These are phyloP conservation scores for Xylaria bambusicola DNA, from an alignment of 495 filamentous ascomycete species.

Conservation along the genomic window DNA sequence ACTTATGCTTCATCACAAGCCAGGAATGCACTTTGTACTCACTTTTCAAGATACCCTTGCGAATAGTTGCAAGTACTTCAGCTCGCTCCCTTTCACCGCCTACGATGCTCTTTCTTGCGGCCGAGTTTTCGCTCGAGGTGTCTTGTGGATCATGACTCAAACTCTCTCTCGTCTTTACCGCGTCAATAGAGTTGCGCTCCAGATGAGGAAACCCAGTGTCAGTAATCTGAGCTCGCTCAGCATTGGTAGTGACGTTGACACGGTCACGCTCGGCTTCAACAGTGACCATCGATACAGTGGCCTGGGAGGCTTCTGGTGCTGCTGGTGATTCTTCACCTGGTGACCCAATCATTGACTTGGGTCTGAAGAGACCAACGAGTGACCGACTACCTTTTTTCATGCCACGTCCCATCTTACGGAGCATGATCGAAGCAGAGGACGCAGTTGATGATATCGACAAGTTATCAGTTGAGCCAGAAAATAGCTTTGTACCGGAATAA, in stretches of 20 bases:
- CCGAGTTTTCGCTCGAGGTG: constrained; percentile 60
- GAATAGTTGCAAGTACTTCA: constrained; percentile 84
- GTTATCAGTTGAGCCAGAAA: constrained; percentile 92
- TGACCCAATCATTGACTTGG: constrained; percentile 84
- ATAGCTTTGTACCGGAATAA: constrained; percentile 85
- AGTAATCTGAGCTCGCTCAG: constrained; percentile 66
- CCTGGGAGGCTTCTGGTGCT: constrained; percentile 67
- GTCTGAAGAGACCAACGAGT: constrained; percentile 91
- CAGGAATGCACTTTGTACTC: constrained; percentile 38
- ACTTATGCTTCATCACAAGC: constrained; percentile 6
- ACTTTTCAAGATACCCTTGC: constrained; percentile 96
- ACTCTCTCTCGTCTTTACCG: constrained; percentile 43
- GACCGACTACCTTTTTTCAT: constrained; percentile 92
- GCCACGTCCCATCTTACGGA: constrained; percentile 97
- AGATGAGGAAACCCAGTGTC: constrained; percentile 86
- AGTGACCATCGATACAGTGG: constrained; percentile 89
- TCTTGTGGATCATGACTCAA: constrained; percentile 51
- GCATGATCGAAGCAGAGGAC: constrained; percentile 98
- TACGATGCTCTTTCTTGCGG: constrained; percentile 79
- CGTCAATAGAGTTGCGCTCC: constrained; percentile 77
- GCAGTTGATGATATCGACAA: constrained; percentile 96
- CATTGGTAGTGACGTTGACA: constrained; percentile 75
- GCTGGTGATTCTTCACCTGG: constrained; percentile 67
- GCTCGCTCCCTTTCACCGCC: constrained; percentile 89
- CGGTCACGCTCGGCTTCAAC: constrained; percentile 89